Evolutionary conservation across 2,329 filamentous ascomycete species (phyloP).

Genomic region (Trichoderma semiorbis): DNA sequence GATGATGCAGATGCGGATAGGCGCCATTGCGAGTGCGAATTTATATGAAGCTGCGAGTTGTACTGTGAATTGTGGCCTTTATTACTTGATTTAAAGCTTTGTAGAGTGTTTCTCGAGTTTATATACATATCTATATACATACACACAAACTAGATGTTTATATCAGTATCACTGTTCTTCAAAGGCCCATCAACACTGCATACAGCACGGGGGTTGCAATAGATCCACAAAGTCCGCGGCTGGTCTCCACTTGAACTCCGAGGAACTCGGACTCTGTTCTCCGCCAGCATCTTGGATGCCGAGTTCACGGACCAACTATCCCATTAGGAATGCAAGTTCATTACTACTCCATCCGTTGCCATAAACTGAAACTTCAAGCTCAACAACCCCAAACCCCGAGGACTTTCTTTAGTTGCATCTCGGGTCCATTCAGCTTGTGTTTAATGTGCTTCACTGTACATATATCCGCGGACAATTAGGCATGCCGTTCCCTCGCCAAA

Average conservation of each 20-base stretch:
- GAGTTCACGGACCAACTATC: not conserved
- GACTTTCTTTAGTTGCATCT: not conserved
- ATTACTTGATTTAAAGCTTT: not conserved
- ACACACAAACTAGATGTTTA: not conserved
- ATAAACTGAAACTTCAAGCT: not conserved
- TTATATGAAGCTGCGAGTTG: not conserved
- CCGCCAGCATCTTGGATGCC: not conserved
- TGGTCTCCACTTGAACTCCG: slow-evolving; percentile 8
- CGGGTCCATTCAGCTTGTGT: not conserved
- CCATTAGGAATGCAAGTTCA: not conserved
- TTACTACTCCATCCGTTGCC: not conserved
- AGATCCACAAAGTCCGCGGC: not conserved
- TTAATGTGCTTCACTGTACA: not conserved
- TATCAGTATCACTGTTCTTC: not conserved
- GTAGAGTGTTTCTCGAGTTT: not conserved
- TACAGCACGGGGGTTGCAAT: not conserved
- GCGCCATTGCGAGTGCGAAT: not conserved
- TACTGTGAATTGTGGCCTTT: not conserved
- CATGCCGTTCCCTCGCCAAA: slow-evolving; percentile 8
- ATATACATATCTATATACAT: not conserved
- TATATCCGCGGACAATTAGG: not conserved
- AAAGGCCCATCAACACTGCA: not conserved
- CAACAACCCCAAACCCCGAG: not conserved
- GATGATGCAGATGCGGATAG: slow-evolving; percentile 10
- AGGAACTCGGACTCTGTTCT: not conserved